Base-by-base conservation (phyloP, 2,329 filamentous ascomycete species). In the Ascocoryne sarcoides region DNA sequence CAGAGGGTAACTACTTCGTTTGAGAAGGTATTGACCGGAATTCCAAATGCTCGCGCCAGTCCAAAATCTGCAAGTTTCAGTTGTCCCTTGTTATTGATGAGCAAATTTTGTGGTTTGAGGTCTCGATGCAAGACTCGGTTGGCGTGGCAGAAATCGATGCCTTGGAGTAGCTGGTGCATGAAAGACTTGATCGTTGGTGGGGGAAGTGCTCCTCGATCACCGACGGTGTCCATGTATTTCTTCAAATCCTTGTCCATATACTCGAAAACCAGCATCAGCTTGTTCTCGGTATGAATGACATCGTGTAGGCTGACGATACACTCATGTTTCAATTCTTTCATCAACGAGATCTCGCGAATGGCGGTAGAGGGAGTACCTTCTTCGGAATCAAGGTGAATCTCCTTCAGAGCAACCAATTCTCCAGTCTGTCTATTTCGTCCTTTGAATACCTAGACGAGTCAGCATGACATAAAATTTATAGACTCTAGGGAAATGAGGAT, bases 241-340 rank as follows among this genome's bases (percentile, higher is more conserved):
- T 98, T 98, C 9, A 98, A 69, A 59, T 98, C 92, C 61, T 89
- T 88, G 65, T 98, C 92, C 90, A 98, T 95, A 65, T 82, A 95
- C 64, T 98, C 92, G 55, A 98, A 98, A 8, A 98, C 92, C 30
- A 98, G 80, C 92, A 98, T 98, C 43, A 98, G 79, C 64, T 98
- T 98, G 68, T 96, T 98, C 70, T 98, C 92, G 43, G 92, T 98
- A 65, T 98, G 92, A 57, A 98, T 96, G 42, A 98, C 92, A 71
- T 98, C 92, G 73, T 96, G 87, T 4, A 98, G 79, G 44, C 83
- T 86, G 55, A 98, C 89, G 52, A 98, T 96, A 61, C 95, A 96
- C 62, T 95, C 89, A 65, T 98, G 92, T 66, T 96, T 96, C 52
- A 98, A 75, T 66, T 98, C 92, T 67, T 98, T 98, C 92, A 98